phyloP scores from a whole-genome alignment of 2,329 filamentous ascomycete genomes.

The Stachybotrys chlorohalonatus region DNA sequence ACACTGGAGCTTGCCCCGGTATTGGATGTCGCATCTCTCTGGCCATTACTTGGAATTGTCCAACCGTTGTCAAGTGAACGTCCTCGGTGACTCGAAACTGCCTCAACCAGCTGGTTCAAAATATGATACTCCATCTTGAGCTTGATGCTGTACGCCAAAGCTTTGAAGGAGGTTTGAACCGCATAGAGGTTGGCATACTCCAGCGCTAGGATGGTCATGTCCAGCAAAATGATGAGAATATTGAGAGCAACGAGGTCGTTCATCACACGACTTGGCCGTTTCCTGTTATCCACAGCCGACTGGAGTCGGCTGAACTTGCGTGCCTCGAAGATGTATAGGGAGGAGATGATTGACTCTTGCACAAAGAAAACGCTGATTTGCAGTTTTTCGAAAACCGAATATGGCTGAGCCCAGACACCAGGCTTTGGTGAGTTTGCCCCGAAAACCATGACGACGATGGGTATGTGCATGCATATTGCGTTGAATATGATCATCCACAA shows the following conservation, averaged over 20 bases:
- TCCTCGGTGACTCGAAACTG: constrained; percentile 13
- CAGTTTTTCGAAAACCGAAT: constrained; percentile 42
- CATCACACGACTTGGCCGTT: constrained; percentile 14
- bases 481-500: constrained; percentile 50
- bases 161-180: constrained; percentile 26
- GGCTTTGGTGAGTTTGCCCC: constrained; percentile 31
- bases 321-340: constrained; percentile 44
- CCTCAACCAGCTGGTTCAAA: constrained; percentile 26
- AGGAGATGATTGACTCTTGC: constrained; percentile 45
- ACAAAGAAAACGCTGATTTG: constrained; percentile 48
- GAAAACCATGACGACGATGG: constrained; percentile 45
- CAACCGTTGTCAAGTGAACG: neutral
- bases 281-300: constrained; percentile 15
- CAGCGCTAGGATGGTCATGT: constrained; percentile 29
- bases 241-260: constrained; percentile 36
- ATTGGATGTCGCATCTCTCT: neutral
- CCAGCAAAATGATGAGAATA: constrained; percentile 33
- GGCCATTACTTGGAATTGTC: neutral
- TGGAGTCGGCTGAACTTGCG: constrained; percentile 37
- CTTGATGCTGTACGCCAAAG: constrained; percentile 27
- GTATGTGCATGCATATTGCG: constrained; percentile 40
- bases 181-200: constrained; percentile 26
- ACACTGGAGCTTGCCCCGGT: neutral
- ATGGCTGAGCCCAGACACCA: constrained; percentile 15
- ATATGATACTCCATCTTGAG: constrained; percentile 31